phyloP scores from a whole-genome alignment of 805 yeast genomes.

The Starmera amethionina region DNA sequence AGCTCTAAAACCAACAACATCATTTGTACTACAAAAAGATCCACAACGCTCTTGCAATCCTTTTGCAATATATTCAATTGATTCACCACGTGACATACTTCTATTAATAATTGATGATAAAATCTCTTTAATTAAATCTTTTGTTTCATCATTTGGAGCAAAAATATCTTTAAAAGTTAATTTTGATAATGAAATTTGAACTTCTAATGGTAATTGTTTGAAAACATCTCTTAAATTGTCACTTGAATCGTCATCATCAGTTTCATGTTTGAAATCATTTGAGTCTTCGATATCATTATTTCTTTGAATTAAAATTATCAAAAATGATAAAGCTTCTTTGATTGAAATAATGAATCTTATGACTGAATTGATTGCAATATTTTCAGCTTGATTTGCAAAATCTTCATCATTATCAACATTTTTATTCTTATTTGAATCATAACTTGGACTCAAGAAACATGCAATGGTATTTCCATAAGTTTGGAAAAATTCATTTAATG shows the following conservation, averaged over 20 bases:
- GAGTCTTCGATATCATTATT: conserved; percentile 23
- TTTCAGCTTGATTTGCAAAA: conserved; percentile 80
- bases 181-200: conserved; percentile 56
- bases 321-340: conserved; percentile 85
- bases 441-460: conserved; percentile 49
- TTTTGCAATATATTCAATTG: conserved; percentile 82
- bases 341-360: conserved; percentile 65
- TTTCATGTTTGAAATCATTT: background rate
- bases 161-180: conserved; percentile 70
- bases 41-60: conserved; percentile 90
- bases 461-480: conserved; percentile 54
- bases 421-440: conserved; percentile 19
- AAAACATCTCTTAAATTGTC: conserved; percentile 50
- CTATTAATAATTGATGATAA: conserved; percentile 83
- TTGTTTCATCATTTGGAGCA: conserved; percentile 48
- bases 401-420: conserved; percentile 36
- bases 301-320: conserved; percentile 75
- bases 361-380: conserved; percentile 74
- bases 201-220: conserved; percentile 55
- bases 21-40: conserved; percentile 87
- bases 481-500: conserved; percentile 59
- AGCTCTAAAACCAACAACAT: conserved; percentile 88
- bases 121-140: conserved; percentile 68
- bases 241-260: conserved; percentile 17
- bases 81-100: conserved; percentile 83